Percentiles rank a stretch among this genome's conserved stretches.
These are phyloP conservation scores for Aspergillus cavernicola DNA, from an alignment of 495 filamentous ascomycete genomes.

Conservation along the genomic window DNA sequence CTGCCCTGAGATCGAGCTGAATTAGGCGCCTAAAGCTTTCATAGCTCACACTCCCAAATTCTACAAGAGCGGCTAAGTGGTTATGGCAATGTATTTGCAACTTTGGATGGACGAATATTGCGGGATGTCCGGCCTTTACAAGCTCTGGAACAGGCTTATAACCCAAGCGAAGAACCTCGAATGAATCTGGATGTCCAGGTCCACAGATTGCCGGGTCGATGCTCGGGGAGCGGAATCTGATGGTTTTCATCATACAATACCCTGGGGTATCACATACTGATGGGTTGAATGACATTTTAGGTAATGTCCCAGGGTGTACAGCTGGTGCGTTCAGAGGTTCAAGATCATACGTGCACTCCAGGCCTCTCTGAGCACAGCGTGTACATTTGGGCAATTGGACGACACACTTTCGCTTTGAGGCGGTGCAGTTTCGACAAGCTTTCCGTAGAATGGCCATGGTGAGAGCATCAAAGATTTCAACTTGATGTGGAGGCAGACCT, in stretches of 20 bases:
- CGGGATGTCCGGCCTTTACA: background rate
- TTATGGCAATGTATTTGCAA: background rate
- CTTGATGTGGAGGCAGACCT: too few relatives aligned
- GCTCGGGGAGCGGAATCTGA: background rate
- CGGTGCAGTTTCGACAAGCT: conserved; percentile 2
- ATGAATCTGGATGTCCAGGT: background rate
- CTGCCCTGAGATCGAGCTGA: background rate
- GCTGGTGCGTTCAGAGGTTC: conserved; percentile 1
- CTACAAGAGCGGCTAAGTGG: background rate
- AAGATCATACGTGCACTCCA: conserved; percentile 2
- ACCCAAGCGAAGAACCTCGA: background rate
- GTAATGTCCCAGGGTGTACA: background rate
- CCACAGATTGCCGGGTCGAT: conserved; percentile 5
- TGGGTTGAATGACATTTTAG: background rate
- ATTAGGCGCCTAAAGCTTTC: background rate
- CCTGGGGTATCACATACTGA: background rate
- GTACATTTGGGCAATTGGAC: conserved; percentile 1
- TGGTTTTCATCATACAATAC: background rate
- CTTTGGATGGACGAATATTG: conserved; percentile 1
- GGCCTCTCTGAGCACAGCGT: conserved; percentile 1
- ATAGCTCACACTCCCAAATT: background rate
- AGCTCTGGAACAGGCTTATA: background rate
- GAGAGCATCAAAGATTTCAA: too few relatives aligned
- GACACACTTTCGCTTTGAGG: conserved; percentile 3
- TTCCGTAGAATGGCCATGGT: conserved; percentile 4